Evolutionary conservation across 169 alveolate genomes (phyloP), one percentile per base, ranked within the genome.

Genomic region (Cryptosporidium sp.): DNA sequence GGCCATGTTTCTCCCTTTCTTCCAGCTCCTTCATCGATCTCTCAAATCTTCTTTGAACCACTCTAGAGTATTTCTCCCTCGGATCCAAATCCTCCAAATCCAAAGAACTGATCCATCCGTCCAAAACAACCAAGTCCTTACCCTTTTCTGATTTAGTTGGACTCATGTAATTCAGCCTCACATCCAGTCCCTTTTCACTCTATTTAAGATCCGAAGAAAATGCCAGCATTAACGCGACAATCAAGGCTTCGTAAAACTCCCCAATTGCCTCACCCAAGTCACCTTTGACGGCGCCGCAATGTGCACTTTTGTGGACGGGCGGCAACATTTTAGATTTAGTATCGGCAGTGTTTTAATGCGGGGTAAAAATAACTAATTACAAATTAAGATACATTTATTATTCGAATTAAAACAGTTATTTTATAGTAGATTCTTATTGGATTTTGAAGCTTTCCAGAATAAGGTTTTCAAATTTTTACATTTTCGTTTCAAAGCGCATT

Each of bases 71-170:
- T 39, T 67, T 50, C 29, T 80, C 89, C 50, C 51, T 35, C 6
- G 89, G 89, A 26, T 35, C 70, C 35, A 80, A 33, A 80, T 39
- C 75, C 14, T 59, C 73, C 51, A 80, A 70, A 43, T 43, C 31
- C 33, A 80, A 9, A 8, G 75, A 41, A n/a, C 14, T 62, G 1
- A 80, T 12, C 71, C 16, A 16, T 61, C 35, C 74, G 0, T 62
- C 80, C 35, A 71, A 18, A 52, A 29, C 21, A 12, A 21, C 67
- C 35, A 55, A 10, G 7, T 55, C 67, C 3, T 8, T 23, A 55
- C 62, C 62, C 12, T 55, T 37, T 55, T 55, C 37, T 48, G 21
- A 12, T 48, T 48, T 48, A 12, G 37, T 9, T 26, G 67, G 18
- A 55, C 35, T 21, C 67, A 55, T 55, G 21, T 48, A n/a, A 26